These are phyloP conservation scores for Prinsepia uniflora DNA, from an alignment of 306 rosid genomes.

Conservation along the genomic window DNA sequence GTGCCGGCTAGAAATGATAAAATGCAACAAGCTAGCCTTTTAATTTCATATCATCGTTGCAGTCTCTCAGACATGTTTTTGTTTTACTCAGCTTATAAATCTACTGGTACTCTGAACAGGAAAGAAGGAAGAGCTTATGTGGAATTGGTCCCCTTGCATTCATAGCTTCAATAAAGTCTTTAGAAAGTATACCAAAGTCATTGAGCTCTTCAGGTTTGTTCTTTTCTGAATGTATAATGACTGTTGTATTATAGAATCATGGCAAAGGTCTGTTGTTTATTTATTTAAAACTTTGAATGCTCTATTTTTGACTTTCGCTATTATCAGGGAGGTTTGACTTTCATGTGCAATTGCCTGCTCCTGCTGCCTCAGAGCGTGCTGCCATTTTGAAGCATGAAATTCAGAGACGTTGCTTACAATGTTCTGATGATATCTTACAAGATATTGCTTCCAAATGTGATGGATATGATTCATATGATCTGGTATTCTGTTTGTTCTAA, in stretches of 20 bases:
- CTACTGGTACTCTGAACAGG: constrained; percentile 39
- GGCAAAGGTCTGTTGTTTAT: constrained; percentile 2
- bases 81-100: constrained; percentile 15
- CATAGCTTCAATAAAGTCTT: constrained; percentile 60
- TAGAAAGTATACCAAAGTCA: constrained; percentile 71
- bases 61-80: not conserved
- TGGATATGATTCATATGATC: constrained; percentile 96
- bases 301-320: constrained; percentile 19
- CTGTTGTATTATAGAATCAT: not conserved
- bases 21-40: not conserved
- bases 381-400: constrained; percentile 89
- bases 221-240: constrained; percentile 21
- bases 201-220: constrained; percentile 87
- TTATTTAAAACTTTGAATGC: constrained; percentile 19
- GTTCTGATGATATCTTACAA: constrained; percentile 63
- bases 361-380: constrained; percentile 77
- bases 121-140: constrained; percentile 60
- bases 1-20: not conserved
- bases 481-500: constrained; percentile 51
- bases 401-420: constrained; percentile 64
- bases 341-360: constrained; percentile 83
- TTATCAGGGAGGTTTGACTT: constrained; percentile 83
- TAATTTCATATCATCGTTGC: not conserved
- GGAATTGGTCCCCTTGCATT: constrained; percentile 84
- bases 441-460: constrained; percentile 86